Percentiles rank a stretch among this genome's conserved stretches.
These are phyloP conservation scores for Ormosia semicastrata DNA, from an alignment of 306 rosid genomes.

Conservation along the genomic window DNA sequence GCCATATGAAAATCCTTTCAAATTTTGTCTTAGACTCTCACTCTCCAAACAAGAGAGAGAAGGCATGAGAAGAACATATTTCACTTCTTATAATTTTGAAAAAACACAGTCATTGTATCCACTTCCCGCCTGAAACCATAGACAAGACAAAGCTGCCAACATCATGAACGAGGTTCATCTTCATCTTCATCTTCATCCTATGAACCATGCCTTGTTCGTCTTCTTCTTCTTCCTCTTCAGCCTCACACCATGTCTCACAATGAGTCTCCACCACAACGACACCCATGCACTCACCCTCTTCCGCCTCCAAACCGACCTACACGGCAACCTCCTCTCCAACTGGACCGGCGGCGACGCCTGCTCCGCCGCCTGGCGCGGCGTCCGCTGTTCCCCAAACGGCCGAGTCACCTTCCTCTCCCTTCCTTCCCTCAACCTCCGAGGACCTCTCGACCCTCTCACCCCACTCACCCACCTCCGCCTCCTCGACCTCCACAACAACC, in stretches of 20 bases:
- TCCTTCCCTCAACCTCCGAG: conserved; percentile 81
- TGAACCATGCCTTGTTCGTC: not conserved
- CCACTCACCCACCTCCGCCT: conserved; percentile 75
- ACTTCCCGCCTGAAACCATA: conserved; percentile 49
- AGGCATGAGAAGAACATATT: not conserved
- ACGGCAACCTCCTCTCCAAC: conserved; percentile 68
- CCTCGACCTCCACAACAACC: conserved; percentile 82
- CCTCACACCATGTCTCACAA: conserved; percentile 16
- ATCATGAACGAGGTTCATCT: conserved; percentile 23
- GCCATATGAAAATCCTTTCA: conserved; percentile 11
- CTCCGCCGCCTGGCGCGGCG: conserved; percentile 70
- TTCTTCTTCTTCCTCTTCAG: not conserved
- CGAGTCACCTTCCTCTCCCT: conserved; percentile 62
- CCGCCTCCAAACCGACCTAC: conserved; percentile 64
- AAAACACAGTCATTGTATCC: conserved; percentile 12
- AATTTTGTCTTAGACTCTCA: not conserved
- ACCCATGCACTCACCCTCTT: conserved; percentile 64
- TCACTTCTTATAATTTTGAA: not conserved
- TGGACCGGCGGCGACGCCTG: conserved; percentile 86
- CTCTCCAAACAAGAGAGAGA: not conserved
- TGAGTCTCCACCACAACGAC: conserved; percentile 49
- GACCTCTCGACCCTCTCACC: conserved; percentile 61
- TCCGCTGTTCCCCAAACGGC: conserved; percentile 52
- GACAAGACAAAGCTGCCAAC: not conserved
- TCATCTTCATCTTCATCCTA: not conserved